A percentile compares a stretch with the other conserved stretches of the same genome.
Evolutionary conservation across 2,329 filamentous ascomycete species (phyloP).

Genomic region (Hypoxylon sp.): DNA sequence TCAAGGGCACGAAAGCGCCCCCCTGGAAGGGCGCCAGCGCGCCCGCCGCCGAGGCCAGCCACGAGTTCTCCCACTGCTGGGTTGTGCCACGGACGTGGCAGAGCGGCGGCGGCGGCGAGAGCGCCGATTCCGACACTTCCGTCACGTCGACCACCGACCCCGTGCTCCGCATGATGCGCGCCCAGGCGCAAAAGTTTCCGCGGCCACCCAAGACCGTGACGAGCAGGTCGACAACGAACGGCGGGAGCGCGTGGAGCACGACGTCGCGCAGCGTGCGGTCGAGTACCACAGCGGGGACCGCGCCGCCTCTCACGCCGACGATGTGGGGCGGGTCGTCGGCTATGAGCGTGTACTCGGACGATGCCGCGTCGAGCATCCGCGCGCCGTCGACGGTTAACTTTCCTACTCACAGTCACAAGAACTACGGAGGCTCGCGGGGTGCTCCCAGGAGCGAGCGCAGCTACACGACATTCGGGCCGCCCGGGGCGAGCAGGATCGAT

Average conservation of each 20-base stretch:
- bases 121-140: constrained; percentile 42
- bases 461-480: constrained; percentile 39
- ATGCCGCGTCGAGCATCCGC: constrained; percentile 38
- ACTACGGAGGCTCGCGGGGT: constrained; percentile 19
- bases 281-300: constrained; percentile 15
- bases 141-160: constrained; percentile 40
- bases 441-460: constrained; percentile 42
- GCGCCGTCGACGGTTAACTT: constrained; percentile 24
- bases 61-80: constrained; percentile 68
- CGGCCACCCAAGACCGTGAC: constrained; percentile 39
- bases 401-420: constrained; percentile 15
- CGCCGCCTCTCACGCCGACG: constrained; percentile 40
- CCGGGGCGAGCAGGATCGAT: constrained; percentile 13
- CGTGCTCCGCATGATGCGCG: constrained; percentile 45
- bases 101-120: constrained; percentile 39
- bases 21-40: constrained; percentile 62
- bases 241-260: constrained; percentile 40
- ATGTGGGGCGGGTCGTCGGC: constrained; percentile 48
- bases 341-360: constrained; percentile 47
- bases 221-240: constrained; percentile 32
- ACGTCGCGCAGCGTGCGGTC: constrained; percentile 43
- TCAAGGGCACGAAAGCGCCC: constrained; percentile 63
- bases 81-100: constrained; percentile 57
- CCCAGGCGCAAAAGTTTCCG: constrained; percentile 42
- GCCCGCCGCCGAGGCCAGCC: constrained; percentile 54